Conservation (phyloP, 2,329 filamentous ascomycete species). For the Helotiales sp. region DNA sequence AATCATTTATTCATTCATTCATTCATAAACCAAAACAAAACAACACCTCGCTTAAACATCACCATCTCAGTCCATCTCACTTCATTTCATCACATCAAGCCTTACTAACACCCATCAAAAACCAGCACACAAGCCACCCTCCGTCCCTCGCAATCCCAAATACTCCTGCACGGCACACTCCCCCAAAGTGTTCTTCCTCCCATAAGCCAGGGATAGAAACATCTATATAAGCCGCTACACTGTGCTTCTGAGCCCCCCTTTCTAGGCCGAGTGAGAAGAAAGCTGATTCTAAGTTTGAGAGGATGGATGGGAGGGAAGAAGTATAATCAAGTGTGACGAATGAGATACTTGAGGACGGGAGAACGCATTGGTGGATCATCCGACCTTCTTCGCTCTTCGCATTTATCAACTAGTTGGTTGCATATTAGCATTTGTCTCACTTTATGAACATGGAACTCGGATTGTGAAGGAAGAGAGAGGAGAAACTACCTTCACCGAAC, state of each 20-base stretch:
- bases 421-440: background rate
- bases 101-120: background rate
- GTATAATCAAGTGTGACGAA: conserved; percentile 22
- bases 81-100: too few species aligned
- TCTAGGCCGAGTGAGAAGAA: conserved; percentile 3
- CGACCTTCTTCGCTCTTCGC: conserved; percentile 6
- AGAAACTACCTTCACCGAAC: too few species aligned
- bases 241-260: background rate
- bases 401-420: conserved; percentile 4
- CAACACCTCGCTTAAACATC: background rate
- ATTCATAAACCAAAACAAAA: too few species aligned
- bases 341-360: conserved; percentile 14
- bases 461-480: background rate
- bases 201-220: conserved; percentile 13
- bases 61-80: background rate
- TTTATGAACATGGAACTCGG: background rate
- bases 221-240: conserved; percentile 31
- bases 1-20: too few species aligned
- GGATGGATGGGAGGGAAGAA: background rate
- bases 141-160: conserved; percentile 48
- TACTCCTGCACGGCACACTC: conserved; percentile 49
- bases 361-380: conserved; percentile 25
- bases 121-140: conserved; percentile 40
- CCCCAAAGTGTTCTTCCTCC: conserved; percentile 12
- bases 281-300: conserved; percentile 15